Base-by-base conservation (phyloP, 2,329 filamentous ascomycete species). In the Proliferodiscus dingleyae region DNA sequence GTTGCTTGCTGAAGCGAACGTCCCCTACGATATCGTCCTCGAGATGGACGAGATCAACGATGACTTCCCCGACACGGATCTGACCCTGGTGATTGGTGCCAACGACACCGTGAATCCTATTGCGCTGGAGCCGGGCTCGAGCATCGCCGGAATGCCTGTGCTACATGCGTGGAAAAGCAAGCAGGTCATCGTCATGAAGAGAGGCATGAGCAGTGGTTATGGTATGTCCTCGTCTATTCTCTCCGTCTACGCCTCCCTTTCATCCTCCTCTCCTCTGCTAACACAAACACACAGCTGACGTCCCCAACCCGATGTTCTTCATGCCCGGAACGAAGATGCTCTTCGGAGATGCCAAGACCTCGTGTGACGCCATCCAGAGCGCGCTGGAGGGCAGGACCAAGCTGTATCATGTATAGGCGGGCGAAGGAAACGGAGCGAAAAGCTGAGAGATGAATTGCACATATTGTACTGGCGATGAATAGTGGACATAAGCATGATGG, bases 41-140 rank as follows among this genome's bases (percentile, higher is more conserved):
- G 89, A 95, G 68, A 95, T 95, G 89, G 89, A 95, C 57, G 89
- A 95, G 71, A 94, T 95, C 69, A 95, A 95, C 65, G 89, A 94
- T 52, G 89, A 95, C 60, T 95, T 95, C 64, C 67, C 74, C 5
- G 85, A 93, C 22, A 94, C 89, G 0, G 89, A 95, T 59, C 73
- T 95, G 8, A 89, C 87, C 0, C 77, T 95, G 3, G 89, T 95
- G 0, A 95, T 95, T 60, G 89, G 89, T 3, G 89, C 89, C 7
- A 95, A 95, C 57, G 89, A 95, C 59, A 95, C 89, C 0, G 89
- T 95, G 29, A 95, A 95, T 60, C 89, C 89, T 0, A 91, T 91
- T 58, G 88, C 89, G 0, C 69, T 95, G 53, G 87, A 95, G 63
- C 83, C 85, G 4, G 87, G 87, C 24, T 88, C 83, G 48, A 77